Evolutionary conservation across 768 basidiomycete species (phyloP), one percentile per base, ranked within the genome.

Genomic region (Austroboletus festivus): DNA sequence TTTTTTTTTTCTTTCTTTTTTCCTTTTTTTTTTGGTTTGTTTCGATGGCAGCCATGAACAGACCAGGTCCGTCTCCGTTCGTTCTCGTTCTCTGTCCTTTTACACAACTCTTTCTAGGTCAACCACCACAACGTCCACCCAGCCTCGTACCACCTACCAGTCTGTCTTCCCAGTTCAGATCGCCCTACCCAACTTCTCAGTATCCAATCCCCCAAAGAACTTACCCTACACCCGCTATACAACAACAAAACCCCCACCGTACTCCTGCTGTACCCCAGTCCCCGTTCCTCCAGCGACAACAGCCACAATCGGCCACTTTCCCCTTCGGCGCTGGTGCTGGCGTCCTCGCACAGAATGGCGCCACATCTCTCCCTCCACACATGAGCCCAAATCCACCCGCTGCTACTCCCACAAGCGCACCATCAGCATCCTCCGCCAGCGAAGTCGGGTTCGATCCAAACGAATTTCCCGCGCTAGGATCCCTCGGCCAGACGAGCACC

Each of bases 381-480:
- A 69, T 85, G 68, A 78, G 71, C 59, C 75, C 77, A 16, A 73
- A 65, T 61, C 74, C 71, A 45, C 69, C 50, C 60, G 65, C 58
- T 51, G 64, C 62, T 0, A 67, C 64, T 0, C 60, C 64, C 23
- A 72, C 75, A 37, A 75, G 70, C 47, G 77, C 82, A 31, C 79
- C 82, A 40, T 81, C 81, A 41, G 77, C 74, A 52, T 82, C 81
- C 43, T 85, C 85, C 22, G 73, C 79, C 28, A 84, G 78, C 65
- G 89, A 90, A 62, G 82, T 87, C 50, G 85, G 83, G 18, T 80
- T 90, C 33, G 89, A 91, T 73, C 88, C 82, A 26, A 89, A 88
- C 61, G 89, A 90, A 68, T 90, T 91, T 58, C 89, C 89, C n/a
- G 89, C 87, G 13, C 79, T 92, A 18, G 89, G 89, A 26, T 73